phyloP scores from a whole-genome alignment of 2,329 filamentous ascomycete species.

The Penicillium sp. region DNA sequence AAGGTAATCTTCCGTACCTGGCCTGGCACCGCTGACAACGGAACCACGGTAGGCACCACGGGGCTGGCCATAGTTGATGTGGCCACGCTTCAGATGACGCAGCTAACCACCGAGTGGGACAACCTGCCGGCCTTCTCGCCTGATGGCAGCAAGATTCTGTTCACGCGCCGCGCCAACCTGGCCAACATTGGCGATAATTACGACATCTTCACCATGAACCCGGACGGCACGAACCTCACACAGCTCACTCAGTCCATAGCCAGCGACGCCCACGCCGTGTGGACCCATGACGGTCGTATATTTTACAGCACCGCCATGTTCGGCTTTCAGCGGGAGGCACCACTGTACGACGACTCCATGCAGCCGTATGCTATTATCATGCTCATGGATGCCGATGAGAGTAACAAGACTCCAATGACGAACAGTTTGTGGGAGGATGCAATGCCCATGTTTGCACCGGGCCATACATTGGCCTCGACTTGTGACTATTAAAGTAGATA shows the following conservation, averaged over 20 bases:
- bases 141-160: slow-evolving; percentile 37
- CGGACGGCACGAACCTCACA: slow-evolving; percentile 37
- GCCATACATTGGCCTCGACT: neutral
- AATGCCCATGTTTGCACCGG: slow-evolving; percentile 18
- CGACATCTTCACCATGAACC: slow-evolving; percentile 41
- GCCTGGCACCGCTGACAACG: neutral
- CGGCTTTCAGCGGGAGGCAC: slow-evolving; percentile 42
- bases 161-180: slow-evolving; percentile 32
- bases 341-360: slow-evolving; percentile 42
- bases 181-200: slow-evolving; percentile 25
- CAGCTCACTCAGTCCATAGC: neutral
- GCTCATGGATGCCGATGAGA: slow-evolving; percentile 12
- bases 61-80: slow-evolving; percentile 13
- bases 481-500: too few relatives aligned
- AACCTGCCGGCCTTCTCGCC: slow-evolving; percentile 40
- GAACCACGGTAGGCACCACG: neutral
- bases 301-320: slow-evolving; percentile 41
- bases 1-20: neutral
- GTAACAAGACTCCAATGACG: slow-evolving; percentile 11
- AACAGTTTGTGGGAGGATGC: slow-evolving; percentile 16
- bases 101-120: slow-evolving; percentile 36
- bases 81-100: slow-evolving; percentile 27
- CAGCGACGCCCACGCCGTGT: slow-evolving; percentile 23
- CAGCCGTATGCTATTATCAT: slow-evolving; percentile 26
- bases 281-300: slow-evolving; percentile 41